Evolutionary conservation across 2,329 filamentous ascomycete genomes (phyloP).

Genomic region (Dothiorella sarmentorum): DNA sequence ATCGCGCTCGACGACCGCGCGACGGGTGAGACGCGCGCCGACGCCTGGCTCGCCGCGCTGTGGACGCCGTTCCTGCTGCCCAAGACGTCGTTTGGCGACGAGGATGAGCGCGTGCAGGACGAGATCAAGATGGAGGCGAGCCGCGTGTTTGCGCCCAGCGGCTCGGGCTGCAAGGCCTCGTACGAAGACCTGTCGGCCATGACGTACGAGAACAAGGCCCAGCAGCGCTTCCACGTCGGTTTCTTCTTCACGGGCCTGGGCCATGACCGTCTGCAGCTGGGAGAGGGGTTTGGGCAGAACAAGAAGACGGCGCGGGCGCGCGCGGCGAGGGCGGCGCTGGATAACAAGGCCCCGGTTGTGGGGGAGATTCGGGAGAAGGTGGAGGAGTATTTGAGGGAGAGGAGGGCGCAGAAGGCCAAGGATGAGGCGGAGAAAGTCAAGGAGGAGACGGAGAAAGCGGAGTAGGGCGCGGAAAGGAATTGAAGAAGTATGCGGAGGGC

Average conservation of each 20-base stretch:
- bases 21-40: conserved; percentile 54
- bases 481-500: too few species aligned
- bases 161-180: not conserved
- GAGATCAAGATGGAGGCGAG: conserved; percentile 4
- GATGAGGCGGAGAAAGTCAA: not conserved
- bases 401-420: not conserved
- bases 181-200: not conserved
- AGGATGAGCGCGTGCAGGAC: not conserved
- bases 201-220: conserved; percentile 33
- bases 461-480: too few species aligned
- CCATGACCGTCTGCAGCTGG: conserved; percentile 59
- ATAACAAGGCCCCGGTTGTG: conserved; percentile 28
- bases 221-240: conserved; percentile 61
- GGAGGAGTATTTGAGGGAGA: not conserved
- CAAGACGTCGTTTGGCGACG: not conserved
- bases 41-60: conserved; percentile 69
- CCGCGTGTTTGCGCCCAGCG: conserved; percentile 24
- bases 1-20: conserved; percentile 54
- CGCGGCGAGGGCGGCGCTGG: conserved; percentile 50
- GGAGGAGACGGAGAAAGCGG: conserved; percentile 19
- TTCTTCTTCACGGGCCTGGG: conserved; percentile 68
- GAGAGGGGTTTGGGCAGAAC: conserved; percentile 59
- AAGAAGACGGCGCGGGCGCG: conserved; percentile 68
- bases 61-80: conserved; percentile 64
- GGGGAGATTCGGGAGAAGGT: not conserved